Evolutionary conservation across 805 yeast species (phyloP).

Genomic region (Kurtzmaniella fragi): DNA sequence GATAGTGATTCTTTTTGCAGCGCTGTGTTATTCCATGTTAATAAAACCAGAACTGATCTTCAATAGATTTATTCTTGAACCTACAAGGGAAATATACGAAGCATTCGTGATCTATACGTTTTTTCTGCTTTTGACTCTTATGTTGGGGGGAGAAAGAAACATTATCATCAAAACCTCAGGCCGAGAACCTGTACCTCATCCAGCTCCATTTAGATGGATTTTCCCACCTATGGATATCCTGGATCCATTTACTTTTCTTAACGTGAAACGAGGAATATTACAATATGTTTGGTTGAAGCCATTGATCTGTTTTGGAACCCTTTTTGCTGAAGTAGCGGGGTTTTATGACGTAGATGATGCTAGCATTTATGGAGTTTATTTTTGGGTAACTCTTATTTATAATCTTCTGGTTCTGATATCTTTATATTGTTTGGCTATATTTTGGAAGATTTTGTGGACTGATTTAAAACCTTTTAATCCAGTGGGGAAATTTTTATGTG

Average conservation of each 20-base stretch:
- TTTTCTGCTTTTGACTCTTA: constrained; percentile 72
- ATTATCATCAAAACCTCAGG: constrained; percentile 71
- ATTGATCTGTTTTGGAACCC: constrained; percentile 54
- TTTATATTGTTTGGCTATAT: constrained; percentile 77
- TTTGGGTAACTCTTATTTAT: constrained; percentile 67
- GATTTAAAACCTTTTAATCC: constrained; percentile 82
- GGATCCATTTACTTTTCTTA: constrained; percentile 75
- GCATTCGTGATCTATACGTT: constrained; percentile 95
- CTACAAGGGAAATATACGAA: constrained; percentile 85
- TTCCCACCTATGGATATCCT: constrained; percentile 68
- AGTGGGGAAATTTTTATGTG: constrained; percentile 88
- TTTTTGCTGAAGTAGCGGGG: constrained; percentile 43
- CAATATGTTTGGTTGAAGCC: constrained; percentile 98
- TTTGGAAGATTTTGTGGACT: constrained; percentile 84
- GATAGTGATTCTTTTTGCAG: constrained; percentile 76
- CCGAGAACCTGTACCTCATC: constrained; percentile 64
- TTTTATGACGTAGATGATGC: constrained; percentile 48
- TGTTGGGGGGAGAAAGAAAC: constrained; percentile 88
- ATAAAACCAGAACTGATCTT: constrained; percentile 35
- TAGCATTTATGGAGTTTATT: constrained; percentile 44
- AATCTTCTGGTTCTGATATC: constrained; percentile 79
- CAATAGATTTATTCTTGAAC: constrained; percentile 53
- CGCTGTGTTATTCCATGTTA: constrained; percentile 60
- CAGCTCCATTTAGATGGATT: constrained; percentile 48
- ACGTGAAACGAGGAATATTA: constrained; percentile 76